These are phyloP conservation scores for Excoecaria agallocha DNA, from an alignment of 345 rosid species.

Conservation along the genomic window DNA sequence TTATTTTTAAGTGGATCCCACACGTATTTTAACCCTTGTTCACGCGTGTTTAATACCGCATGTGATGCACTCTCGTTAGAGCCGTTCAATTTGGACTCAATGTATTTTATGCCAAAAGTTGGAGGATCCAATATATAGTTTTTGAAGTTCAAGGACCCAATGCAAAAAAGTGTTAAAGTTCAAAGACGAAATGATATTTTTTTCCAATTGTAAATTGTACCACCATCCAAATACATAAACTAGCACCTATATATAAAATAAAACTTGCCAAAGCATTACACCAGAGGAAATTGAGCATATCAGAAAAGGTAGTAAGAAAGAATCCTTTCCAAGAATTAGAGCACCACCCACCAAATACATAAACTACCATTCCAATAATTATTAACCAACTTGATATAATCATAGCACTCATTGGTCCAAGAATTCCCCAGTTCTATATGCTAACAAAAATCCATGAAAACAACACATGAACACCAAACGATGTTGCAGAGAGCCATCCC, in stretches of 20 bases:
- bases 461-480: constrained; percentile 26
- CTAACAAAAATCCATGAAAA: constrained; percentile 41
- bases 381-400: constrained; percentile 27
- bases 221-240: no score
- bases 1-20: no score
- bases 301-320: constrained; percentile 41
- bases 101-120: no score
- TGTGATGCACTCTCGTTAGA: no score
- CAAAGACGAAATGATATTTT: no score
- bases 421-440: constrained; percentile 24
- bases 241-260: not conserved
- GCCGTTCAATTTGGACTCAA: no score
- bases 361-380: constrained; percentile 27
- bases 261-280: constrained; percentile 51
- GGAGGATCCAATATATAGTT: no score
- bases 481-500: constrained; percentile 29
- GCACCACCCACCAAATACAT: constrained; percentile 67
- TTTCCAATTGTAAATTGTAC: no score
- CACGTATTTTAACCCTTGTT: no score
- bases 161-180: no score
- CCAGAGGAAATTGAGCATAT: constrained; percentile 57
- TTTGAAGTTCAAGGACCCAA: no score
- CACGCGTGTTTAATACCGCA: no score
- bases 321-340: constrained; percentile 68
- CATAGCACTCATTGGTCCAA: constrained; percentile 41